Percentiles rank a stretch among this genome's conserved stretches.
phyloP scores from a whole-genome alignment of 106 monocot species.

The Acanthochlamys bracteata region DNA sequence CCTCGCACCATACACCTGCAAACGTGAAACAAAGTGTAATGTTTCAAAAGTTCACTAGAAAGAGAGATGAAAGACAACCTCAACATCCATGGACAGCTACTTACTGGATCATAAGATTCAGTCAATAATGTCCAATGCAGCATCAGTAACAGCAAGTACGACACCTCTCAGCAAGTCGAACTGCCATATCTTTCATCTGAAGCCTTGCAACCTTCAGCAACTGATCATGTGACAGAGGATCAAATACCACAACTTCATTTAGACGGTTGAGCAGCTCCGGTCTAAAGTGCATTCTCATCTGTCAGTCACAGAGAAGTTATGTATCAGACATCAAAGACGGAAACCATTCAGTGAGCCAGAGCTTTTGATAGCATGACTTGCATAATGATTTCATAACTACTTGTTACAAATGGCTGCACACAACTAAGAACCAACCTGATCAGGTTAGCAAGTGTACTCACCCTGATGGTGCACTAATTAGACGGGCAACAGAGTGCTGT shows the following conservation, averaged over 20 bases:
- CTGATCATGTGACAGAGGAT: constrained; percentile 68
- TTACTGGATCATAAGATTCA: constrained; percentile 64
- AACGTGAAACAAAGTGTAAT: background rate
- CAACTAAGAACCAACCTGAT: no score
- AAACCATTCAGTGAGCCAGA: background rate
- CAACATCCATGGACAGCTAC: constrained; percentile 3
- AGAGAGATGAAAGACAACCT: background rate
- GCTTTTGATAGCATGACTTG: no score
- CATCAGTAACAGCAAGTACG: constrained; percentile 50
- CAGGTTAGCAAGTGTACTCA: constrained; percentile 10
- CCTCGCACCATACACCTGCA: constrained; percentile 61
- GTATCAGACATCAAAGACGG: background rate
- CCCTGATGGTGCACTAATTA: constrained; percentile 94
- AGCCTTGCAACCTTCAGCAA: constrained; percentile 54
- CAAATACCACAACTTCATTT: constrained; percentile 72
- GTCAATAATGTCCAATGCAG: constrained; percentile 54
- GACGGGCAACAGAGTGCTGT: constrained; percentile 79
- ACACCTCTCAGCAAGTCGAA: constrained; percentile 52
- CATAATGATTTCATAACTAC: no score
- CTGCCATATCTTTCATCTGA: constrained; percentile 66
- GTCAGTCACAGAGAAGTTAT: background rate
- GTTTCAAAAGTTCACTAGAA: background rate
- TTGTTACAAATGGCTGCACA: no score
- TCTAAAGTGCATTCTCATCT: constrained; percentile 64
- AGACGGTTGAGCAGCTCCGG: constrained; percentile 57